These are phyloP conservation scores for Solanum piurae DNA, from an alignment of 257 asterid genomes.

Conservation along the genomic window DNA sequence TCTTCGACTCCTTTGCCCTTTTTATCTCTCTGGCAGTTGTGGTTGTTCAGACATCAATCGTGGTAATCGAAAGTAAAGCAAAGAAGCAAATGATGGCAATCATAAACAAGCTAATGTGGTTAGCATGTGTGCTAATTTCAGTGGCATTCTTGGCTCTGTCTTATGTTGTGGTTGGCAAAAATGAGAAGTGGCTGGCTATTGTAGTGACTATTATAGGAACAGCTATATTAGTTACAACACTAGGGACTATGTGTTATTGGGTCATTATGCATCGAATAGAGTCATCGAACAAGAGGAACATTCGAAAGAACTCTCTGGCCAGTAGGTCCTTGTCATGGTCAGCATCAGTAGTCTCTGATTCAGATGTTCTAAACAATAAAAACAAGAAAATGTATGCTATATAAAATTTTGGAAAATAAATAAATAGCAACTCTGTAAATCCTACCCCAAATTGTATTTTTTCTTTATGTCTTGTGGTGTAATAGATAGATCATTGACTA, in stretches of 20 bases:
- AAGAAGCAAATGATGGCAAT: conserved; percentile 53
- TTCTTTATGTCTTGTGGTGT: not conserved
- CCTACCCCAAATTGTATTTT: not conserved
- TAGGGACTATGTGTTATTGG: conserved; percentile 46
- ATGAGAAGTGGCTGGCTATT: conserved; percentile 30
- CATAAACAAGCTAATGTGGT: conserved; percentile 48
- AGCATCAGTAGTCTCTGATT: conserved; percentile 34
- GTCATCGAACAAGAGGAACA: conserved; percentile 15
- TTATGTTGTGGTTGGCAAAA: conserved; percentile 32
- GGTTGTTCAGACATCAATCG: conserved; percentile 40
- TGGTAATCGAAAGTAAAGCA: conserved; percentile 39
- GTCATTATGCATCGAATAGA: conserved; percentile 38
- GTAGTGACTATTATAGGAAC: conserved; percentile 45
- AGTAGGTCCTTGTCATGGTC: conserved; percentile 38
- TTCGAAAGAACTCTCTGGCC: conserved; percentile 21
- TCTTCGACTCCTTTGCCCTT: conserved; percentile 36
- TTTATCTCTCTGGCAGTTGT: conserved; percentile 46
- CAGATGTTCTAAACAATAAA: conserved; percentile 50
- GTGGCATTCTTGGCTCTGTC: conserved; percentile 36
- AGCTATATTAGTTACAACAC: conserved; percentile 29
- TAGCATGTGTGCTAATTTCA: conserved; percentile 36
- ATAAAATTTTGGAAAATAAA: conserved; percentile 3
- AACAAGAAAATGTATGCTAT: conserved; percentile 80
- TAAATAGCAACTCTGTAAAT: not conserved
- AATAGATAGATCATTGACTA: not conserved